Base-by-base conservation (phyloP, 805 yeast genomes). In the Lipomyces sp. region DNA sequence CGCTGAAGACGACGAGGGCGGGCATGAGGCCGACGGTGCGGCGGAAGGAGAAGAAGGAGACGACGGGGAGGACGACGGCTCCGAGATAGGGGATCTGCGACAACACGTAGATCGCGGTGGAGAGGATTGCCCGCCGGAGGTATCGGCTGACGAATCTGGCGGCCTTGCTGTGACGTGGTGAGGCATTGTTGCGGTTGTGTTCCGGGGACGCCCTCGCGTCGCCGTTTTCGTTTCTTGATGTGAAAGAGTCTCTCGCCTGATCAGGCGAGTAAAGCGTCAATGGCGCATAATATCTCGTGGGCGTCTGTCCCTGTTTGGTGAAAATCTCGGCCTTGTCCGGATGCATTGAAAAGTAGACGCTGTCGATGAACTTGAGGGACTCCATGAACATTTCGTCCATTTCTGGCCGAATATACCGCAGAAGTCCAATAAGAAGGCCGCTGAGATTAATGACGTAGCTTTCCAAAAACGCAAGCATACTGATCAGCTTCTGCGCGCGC, bases 1-100 rank as follows among this genome's bases (percentile, higher is more conserved):
- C 49, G 4, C 58, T 58, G 39, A 73, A 70, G 3, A 79, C 63
- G 1, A 63, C 47, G 2, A 68, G 47, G 0, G 83, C 74, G 6
- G 77, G 67, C 2, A 73, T 58, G 0, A 77, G 65, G 1, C 84
- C 84, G 18, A 77, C 66, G 21, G 71, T 70, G 38, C 65, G 68
- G 56, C 74, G 65, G 49, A 79, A 71, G 4, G 69, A 68, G 49
- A 69, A 70, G 58, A 77, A 76, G 3, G 80, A 69, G 11, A 70
- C 61, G 0, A 70, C 48, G 1, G 80, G 76, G 14, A 78, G 60
- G 3, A 74, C 66, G 18, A 75, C 50, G 2, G 66, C 48, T 1
- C 80, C 81, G 14, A 75, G 49, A 22, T 65, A 62, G 1, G 83
- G 80, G 5, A 73, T 48, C 47, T 63, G 61, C 7, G 74, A 65